A percentile compares a stretch with the other conserved stretches of the same genome.
These are phyloP conservation scores for Saussurea involucrata DNA, from an alignment of 129 eudicot genomes.

Conservation along the genomic window DNA sequence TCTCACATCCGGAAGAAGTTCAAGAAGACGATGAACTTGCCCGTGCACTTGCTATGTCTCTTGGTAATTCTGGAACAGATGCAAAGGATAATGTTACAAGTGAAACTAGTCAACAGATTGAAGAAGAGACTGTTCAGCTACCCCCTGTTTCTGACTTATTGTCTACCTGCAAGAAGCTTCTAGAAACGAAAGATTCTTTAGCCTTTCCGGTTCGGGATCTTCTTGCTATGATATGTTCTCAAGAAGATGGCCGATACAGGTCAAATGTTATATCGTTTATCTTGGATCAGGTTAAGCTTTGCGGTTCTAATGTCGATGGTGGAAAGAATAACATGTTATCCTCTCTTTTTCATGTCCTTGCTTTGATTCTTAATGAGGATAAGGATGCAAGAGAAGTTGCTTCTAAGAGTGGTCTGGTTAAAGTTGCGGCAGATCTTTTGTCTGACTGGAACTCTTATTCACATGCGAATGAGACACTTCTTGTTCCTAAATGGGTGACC, in stretches of 20 bases:
- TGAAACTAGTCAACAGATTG: slow-evolving; percentile 51
- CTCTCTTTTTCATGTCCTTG: slow-evolving; percentile 83
- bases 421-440: slow-evolving; percentile 74
- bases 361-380: slow-evolving; percentile 86
- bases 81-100: slow-evolving; percentile 53
- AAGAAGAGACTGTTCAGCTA: slow-evolving; percentile 71
- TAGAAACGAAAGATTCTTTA: slow-evolving; percentile 72
- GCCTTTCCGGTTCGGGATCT: slow-evolving; percentile 93
- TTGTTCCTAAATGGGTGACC: slow-evolving; percentile 91
- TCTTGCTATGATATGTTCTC: slow-evolving; percentile 83
- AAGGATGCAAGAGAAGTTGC: slow-evolving; percentile 76
- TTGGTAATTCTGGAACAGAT: slow-evolving; percentile 78
- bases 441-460: slow-evolving; percentile 51
- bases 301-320: slow-evolving; percentile 44
- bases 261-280: slow-evolving; percentile 61
- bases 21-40: slow-evolving; percentile 99
- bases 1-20: slow-evolving; percentile 88
- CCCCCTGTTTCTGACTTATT: slow-evolving; percentile 85
- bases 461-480: slow-evolving; percentile 31
- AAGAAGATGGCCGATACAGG: slow-evolving; percentile 80
- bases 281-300: slow-evolving; percentile 76
- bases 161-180: slow-evolving; percentile 71
- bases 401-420: slow-evolving; percentile 68
- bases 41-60: slow-evolving; percentile 99
- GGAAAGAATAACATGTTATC: slow-evolving; percentile 62